A percentile compares a stretch with the other conserved stretches of the same genome.
Conservation (phyloP, 768 basidiomycete genomes). For the Phlebiopsis flavidoalba region DNA sequence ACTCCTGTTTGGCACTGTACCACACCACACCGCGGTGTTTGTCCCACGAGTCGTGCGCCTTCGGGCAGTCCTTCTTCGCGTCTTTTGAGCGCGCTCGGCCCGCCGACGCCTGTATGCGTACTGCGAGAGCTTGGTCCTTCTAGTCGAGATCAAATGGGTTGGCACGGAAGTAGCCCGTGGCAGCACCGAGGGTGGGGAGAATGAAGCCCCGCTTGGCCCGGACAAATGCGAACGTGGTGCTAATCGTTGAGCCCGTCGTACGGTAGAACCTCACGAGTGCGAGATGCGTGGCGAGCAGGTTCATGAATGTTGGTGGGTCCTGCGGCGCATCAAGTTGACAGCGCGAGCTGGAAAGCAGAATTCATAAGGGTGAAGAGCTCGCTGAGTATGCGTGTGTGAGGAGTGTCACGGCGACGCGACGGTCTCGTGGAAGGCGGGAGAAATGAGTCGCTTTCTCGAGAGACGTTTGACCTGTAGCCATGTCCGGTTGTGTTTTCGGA, state of each 20-base stretch:
- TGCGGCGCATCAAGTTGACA: constrained; percentile 55
- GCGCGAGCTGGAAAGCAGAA: constrained; percentile 30
- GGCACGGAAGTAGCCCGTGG: constrained; percentile 50
- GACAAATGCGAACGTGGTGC: constrained; percentile 58
- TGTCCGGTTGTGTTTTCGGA: too few species aligned
- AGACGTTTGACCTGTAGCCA: too few species aligned
- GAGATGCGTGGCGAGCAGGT: constrained; percentile 71
- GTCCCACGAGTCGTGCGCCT: constrained; percentile 65
- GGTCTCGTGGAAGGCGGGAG: too few species aligned
- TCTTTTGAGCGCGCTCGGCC: constrained; percentile 10
- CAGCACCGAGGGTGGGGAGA: constrained; percentile 45
- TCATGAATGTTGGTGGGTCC: constrained; percentile 69
- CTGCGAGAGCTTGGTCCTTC: constrained; percentile 21
- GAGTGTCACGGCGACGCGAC: constrained; percentile 41
- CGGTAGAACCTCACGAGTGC: constrained; percentile 75
- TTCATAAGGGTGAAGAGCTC: constrained; percentile 40
- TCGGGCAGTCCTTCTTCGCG: constrained; percentile 28
- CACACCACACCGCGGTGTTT: constrained; percentile 57
- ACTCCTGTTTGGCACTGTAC: constrained; percentile 25
- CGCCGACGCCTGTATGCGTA: constrained; percentile 9
- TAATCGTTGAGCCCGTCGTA: constrained; percentile 68
- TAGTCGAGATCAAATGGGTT: constrained; percentile 33
- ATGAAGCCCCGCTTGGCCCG: constrained; percentile 78
- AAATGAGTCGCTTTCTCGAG: too few species aligned
- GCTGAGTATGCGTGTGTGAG: constrained; percentile 51